A percentile compares a stretch with the other conserved stretches of the same genome.
Evolutionary conservation across 78 protist species (phyloP).

Genomic region (Dictyostelium capitatum): DNA sequence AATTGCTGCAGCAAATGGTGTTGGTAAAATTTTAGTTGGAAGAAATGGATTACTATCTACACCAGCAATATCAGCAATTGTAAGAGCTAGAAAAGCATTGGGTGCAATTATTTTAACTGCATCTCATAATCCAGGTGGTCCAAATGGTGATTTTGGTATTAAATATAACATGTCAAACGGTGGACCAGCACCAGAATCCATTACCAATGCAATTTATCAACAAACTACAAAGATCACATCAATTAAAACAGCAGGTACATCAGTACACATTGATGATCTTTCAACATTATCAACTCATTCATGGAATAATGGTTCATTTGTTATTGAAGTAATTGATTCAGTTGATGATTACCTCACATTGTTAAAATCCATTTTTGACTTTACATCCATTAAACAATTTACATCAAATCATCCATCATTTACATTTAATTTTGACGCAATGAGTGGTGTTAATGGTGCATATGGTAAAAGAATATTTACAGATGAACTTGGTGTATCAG

Average conservation of each 20-base stretch:
- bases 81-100: slow-evolving; percentile 85
- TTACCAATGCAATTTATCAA: slow-evolving; percentile 92
- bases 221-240: slow-evolving; percentile 66
- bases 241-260: slow-evolving; percentile 47
- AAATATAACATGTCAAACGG: slow-evolving; percentile 97
- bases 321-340: slow-evolving; percentile 91
- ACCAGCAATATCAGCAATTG: slow-evolving; percentile 95
- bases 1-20: slow-evolving; percentile 96
- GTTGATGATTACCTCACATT: slow-evolving; percentile 84
- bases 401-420: slow-evolving; percentile 79
- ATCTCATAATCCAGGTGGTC: slow-evolving; percentile 99
- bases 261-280: slow-evolving; percentile 1
- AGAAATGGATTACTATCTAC: slow-evolving; percentile 96
- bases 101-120: slow-evolving; percentile 96
- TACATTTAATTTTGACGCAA: slow-evolving; percentile 89
- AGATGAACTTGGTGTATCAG: slow-evolving; percentile 91
- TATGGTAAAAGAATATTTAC: slow-evolving; percentile 92
- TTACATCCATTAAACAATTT: slow-evolving; percentile 75
- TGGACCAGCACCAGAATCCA: slow-evolving; percentile 97
- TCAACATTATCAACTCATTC: neutral
- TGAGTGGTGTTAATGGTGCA: slow-evolving; percentile 98
- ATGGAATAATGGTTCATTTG: slow-evolving; percentile 23
- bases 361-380: slow-evolving; percentile 93
- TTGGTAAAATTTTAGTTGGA: slow-evolving; percentile 86
- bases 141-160: slow-evolving; percentile 96